Evolutionary conservation across 2,329 filamentous ascomycete genomes (phyloP), one percentile per base, ranked within the genome.

Genomic region (Colletotrichum costaricense): DNA sequence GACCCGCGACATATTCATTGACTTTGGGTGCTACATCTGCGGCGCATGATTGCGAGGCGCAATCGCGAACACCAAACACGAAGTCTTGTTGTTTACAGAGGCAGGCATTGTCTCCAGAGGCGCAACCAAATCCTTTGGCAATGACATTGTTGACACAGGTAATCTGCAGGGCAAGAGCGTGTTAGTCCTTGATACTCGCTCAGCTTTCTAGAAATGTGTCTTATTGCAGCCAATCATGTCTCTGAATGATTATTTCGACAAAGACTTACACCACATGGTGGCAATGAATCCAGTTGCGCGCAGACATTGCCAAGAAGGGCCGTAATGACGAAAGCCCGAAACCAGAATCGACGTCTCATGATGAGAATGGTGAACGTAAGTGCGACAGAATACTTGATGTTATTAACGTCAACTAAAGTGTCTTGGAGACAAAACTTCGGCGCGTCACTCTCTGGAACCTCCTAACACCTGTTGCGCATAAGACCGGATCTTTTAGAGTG

Each of bases 51-150:
- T 77, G 68, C 57, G 76, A 78, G 42, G 84, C 81, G 70, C 86
- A 87, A 62, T 86, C 84, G 26, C 79, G 77, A 59, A 87, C 80
- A n/a, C 82, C 83, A 67, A 77, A 77, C 33, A 77, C 59, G 66
- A 84, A 84, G 24, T 77, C 77, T 1, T 78, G 66, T 12, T 81
- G 81, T 33, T 73, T 76, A 75, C 86, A 88, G 19, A 88, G 79
- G 73, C 86, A 88, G 19, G 78, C 30, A 1, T 67, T 78, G 67
- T 82, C 79, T 7, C 78, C 78, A 12, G 72, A 72, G 6, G 74
- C 74, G 63, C 81, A 82, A 33, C 77, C 78, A 12, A 80, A 69
- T 12, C 46, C 74, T 52, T 73, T 68, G 19, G 73, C 67, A 56
- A 72, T 75, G 19, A 75, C 75, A 38, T 68, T 75, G 57, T 74